A percentile compares a stretch with the other conserved stretches of the same genome.
phyloP scores from a whole-genome alignment of 768 basidiomycete genomes.

The Boletus patriciae region DNA sequence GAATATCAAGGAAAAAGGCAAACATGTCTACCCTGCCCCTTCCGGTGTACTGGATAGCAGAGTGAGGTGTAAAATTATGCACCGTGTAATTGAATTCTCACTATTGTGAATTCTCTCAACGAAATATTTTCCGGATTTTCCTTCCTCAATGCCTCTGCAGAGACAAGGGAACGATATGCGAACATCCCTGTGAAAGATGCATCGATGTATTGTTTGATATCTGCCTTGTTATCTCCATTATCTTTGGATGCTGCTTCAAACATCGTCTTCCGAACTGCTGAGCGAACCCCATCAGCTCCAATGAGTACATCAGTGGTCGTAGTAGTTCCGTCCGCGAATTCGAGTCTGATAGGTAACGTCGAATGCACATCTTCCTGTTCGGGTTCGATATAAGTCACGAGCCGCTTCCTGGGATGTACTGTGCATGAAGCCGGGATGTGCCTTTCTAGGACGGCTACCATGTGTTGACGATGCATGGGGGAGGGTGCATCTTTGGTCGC shows the following conservation, averaged over 20 bases:
- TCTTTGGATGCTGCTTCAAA: slow-evolving; percentile 18
- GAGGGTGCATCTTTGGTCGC: slow-evolving; percentile 6
- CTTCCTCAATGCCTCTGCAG: slow-evolving; percentile 32
- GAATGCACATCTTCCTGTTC: slow-evolving; percentile 27
- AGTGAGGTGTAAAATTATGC: too few relatives aligned
- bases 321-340: slow-evolving; percentile 15
- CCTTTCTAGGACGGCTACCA: slow-evolving; percentile 20
- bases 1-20: too few relatives aligned
- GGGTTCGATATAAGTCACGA: slow-evolving; percentile 12
- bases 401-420: slow-evolving; percentile 20
- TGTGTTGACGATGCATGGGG: slow-evolving; percentile 24
- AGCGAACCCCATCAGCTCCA: too few relatives aligned
- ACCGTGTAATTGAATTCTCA: slow-evolving; percentile 14
- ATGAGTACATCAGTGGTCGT: too few relatives aligned
- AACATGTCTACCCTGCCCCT: too few relatives aligned
- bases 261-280: slow-evolving; percentile 26
- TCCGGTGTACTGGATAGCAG: too few relatives aligned
- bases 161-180: slow-evolving; percentile 40
- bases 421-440: slow-evolving; percentile 20
- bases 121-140: too few relatives aligned
- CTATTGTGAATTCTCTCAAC: slow-evolving; percentile 19
- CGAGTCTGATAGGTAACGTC: slow-evolving; percentile 11
- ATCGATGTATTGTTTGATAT: slow-evolving; percentile 16
- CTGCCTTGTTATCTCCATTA: not conserved
- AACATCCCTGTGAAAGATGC: slow-evolving; percentile 44